These are phyloP conservation scores for Hanseniaspora pseudoguilliermondii DNA, from an alignment of 805 yeast species.

Conservation along the genomic window DNA sequence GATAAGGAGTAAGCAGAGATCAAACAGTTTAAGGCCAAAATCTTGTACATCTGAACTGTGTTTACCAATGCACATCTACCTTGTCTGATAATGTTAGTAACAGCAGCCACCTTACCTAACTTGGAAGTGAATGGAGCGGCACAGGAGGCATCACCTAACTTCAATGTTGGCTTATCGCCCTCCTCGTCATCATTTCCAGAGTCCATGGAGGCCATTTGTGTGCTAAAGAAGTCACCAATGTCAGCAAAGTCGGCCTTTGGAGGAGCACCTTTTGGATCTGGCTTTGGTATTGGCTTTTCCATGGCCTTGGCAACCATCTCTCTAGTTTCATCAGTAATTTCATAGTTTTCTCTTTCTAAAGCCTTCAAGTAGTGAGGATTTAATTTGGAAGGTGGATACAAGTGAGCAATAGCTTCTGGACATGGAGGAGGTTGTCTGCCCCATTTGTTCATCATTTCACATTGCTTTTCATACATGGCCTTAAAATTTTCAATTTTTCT, in stretches of 20 bases:
- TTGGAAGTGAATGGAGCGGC: slow-evolving; percentile 98
- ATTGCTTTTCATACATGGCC: slow-evolving; percentile 72
- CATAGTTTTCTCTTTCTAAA: slow-evolving; percentile 70
- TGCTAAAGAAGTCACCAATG: slow-evolving; percentile 42
- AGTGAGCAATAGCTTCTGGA: slow-evolving; percentile 79
- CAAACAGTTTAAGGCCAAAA: slow-evolving; percentile 89
- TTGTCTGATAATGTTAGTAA: slow-evolving; percentile 86
- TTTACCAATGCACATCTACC: slow-evolving; percentile 97
- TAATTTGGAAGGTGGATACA: slow-evolving; percentile 88
- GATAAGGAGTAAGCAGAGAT: slow-evolving; percentile 92
- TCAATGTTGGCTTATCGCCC: slow-evolving; percentile 78
- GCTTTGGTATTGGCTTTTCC: slow-evolving; percentile 27
- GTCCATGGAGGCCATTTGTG: slow-evolving; percentile 37
- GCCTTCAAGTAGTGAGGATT: slow-evolving; percentile 84
- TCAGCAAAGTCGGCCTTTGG: slow-evolving; percentile 43
- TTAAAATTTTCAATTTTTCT: slow-evolving; percentile 52
- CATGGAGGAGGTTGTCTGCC: slow-evolving; percentile 70
- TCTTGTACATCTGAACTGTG: slow-evolving; percentile 97
- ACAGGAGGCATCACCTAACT: slow-evolving; percentile 95
- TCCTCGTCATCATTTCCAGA: slow-evolving; percentile 33
- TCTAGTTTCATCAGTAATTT: slow-evolving; percentile 61
- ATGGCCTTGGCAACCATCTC: slow-evolving; percentile 43
- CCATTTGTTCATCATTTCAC: slow-evolving; percentile 68
- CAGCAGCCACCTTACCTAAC: slow-evolving; percentile 80
- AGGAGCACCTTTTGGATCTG: slow-evolving; percentile 25